phyloP scores from a whole-genome alignment of 805 yeast species.

The Isabelozyma heimii region DNA sequence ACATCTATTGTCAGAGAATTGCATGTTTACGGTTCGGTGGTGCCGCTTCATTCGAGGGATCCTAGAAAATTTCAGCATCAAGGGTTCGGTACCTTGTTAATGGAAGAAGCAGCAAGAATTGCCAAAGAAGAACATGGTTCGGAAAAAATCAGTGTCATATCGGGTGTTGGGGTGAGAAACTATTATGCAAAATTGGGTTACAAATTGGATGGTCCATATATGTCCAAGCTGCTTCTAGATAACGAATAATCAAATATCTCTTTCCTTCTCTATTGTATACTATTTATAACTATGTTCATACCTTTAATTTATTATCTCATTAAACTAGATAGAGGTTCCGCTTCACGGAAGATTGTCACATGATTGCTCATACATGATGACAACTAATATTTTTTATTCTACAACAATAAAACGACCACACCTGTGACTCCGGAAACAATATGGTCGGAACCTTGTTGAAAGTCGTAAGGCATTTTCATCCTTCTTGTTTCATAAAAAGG shows the following conservation, averaged over 20 bases:
- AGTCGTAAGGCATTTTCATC: too few species aligned
- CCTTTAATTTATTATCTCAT: too few species aligned
- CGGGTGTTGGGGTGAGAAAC: slow-evolving; percentile 97
- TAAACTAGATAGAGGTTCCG: too few species aligned
- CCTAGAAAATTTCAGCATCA: slow-evolving; percentile 98
- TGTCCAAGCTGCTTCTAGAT: slow-evolving; percentile 62
- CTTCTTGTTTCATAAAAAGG: too few species aligned
- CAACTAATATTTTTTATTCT: too few species aligned
- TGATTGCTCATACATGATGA: too few species aligned
- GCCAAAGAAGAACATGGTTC: slow-evolving; percentile 95
- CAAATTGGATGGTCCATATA: slow-evolving; percentile 90
- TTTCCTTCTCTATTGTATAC: background rate
- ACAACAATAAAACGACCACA: too few species aligned
- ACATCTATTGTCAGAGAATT: slow-evolving; percentile 95
- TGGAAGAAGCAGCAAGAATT: slow-evolving; percentile 98
- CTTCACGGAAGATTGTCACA: too few species aligned
- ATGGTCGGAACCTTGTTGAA: too few species aligned
- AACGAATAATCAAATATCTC: slow-evolving; percentile 1
- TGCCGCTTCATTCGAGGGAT: slow-evolving; percentile 92
- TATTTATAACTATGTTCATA: background rate
- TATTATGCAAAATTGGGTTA: slow-evolving; percentile 93
- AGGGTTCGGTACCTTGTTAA: slow-evolving; percentile 93
- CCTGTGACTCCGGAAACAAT: too few species aligned
- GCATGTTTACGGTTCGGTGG: slow-evolving; percentile 97
- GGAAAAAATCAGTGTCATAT: slow-evolving; percentile 84